phyloP scores from a whole-genome alignment of 2,329 filamentous ascomycete genomes.

The Atkinsonella texensis region DNA sequence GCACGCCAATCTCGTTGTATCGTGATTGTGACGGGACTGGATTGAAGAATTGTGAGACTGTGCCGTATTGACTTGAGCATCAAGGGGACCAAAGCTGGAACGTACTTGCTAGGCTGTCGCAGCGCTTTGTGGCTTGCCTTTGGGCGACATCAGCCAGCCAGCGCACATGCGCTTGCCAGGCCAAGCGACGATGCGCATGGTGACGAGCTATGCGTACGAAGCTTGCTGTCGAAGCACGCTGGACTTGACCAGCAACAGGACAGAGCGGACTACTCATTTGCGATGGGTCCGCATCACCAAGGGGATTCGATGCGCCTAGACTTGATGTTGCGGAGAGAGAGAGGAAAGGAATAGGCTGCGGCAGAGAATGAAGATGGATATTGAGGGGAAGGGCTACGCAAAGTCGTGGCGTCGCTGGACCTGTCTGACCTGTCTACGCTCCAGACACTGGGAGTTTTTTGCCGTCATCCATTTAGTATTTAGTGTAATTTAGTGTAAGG shows the following conservation, averaged over 20 bases:
- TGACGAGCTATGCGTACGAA: constrained; percentile 41
- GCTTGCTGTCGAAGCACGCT: constrained; percentile 30
- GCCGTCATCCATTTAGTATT: neutral
- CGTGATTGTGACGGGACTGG: constrained; percentile 47
- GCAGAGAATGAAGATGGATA: neutral
- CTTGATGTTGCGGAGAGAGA: neutral
- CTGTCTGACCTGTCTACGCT: neutral
- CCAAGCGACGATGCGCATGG: constrained; percentile 27
- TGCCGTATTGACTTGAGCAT: neutral
- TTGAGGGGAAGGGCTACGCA: too few relatives aligned
- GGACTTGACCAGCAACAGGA: constrained; percentile 23
- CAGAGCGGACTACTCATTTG: constrained; percentile 19
- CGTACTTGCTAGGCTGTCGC: constrained; percentile 30
- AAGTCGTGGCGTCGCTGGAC: too few relatives aligned
- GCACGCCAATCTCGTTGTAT: constrained; percentile 87
- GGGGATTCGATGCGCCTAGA: constrained; percentile 8
- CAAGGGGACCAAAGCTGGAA: neutral
- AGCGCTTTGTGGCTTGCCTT: constrained; percentile 9
- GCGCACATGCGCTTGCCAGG: constrained; percentile 26
- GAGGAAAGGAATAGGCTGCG: neutral
- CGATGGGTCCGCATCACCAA: constrained; percentile 15
- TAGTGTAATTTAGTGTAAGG: neutral
- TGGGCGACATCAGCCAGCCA: constrained; percentile 30
- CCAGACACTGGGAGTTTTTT: neutral
- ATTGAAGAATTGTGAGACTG: neutral